Conservation (phyloP, 2,329 filamentous ascomycete genomes). For the Neurospora crassa region DNA sequence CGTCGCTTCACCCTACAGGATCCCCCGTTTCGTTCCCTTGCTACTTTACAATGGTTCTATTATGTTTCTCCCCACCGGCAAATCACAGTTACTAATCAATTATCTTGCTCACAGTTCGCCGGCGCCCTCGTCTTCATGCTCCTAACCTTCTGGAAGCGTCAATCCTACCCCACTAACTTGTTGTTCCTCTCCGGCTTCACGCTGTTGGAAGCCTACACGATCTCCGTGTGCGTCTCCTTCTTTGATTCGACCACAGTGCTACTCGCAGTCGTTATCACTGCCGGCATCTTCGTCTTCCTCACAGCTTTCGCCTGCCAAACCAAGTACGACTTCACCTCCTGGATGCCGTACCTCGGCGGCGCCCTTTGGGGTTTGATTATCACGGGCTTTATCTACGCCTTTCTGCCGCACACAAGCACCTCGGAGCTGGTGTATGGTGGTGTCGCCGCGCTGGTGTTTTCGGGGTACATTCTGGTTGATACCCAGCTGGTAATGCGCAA, state of each 20-base stretch:
- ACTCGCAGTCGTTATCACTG: slow-evolving; percentile 87
- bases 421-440: slow-evolving; percentile 80
- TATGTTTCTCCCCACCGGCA: no score
- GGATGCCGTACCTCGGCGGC: slow-evolving; percentile 93
- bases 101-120: slow-evolving; percentile 45
- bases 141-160: slow-evolving; percentile 90
- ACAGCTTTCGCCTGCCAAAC: slow-evolving; percentile 91
- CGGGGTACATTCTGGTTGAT: slow-evolving; percentile 88
- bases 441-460: slow-evolving; percentile 78
- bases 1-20: not conserved
- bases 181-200: slow-evolving; percentile 89
- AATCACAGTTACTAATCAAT: not conserved
- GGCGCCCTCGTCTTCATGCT: slow-evolving; percentile 77
- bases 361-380: slow-evolving; percentile 82
- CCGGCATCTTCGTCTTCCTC: slow-evolving; percentile 69
- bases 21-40: not conserved
- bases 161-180: slow-evolving; percentile 89
- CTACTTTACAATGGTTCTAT: no score
- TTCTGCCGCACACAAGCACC: slow-evolving; percentile 76
- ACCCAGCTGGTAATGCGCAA: slow-evolving; percentile 93
- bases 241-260: slow-evolving; percentile 51
- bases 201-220: slow-evolving; percentile 81
- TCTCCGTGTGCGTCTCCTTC: slow-evolving; percentile 87
- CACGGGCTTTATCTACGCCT: slow-evolving; percentile 85
- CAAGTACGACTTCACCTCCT: slow-evolving; percentile 96